phyloP scores from a whole-genome alignment of 192 early-diverging fungal genomes.

The Linnemannia exigua region DNA sequence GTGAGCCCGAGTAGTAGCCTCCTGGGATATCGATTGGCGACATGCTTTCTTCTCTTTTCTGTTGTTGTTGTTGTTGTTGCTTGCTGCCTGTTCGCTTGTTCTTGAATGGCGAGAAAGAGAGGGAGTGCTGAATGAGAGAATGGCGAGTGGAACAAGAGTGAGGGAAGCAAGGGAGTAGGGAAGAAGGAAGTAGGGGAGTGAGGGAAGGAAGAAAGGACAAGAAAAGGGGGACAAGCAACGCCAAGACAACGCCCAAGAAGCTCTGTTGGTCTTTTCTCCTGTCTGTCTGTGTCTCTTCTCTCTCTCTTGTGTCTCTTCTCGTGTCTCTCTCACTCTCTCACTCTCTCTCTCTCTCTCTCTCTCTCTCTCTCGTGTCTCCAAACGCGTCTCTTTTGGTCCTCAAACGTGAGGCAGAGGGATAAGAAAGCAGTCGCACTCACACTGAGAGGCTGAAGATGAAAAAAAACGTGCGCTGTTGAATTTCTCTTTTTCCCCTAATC shows the following conservation, averaged over 20 bases:
- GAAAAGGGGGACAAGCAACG: not conserved
- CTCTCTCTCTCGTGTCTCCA: too few relatives aligned
- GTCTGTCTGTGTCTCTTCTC: too few relatives aligned
- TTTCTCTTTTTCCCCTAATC: not conserved
- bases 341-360: too few relatives aligned
- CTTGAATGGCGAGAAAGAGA: not conserved
- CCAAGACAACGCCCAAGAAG: not conserved
- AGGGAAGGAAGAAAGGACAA: not conserved
- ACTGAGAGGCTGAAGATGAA: not conserved
- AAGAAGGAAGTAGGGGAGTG: not conserved
- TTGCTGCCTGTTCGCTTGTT: too few relatives aligned
- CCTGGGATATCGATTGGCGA: constrained; percentile 27
- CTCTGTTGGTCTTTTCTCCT: too few relatives aligned
- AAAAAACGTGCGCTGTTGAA: not conserved
- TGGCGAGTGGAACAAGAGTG: not conserved
- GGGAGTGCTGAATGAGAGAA: not conserved
- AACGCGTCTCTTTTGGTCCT: not conserved
- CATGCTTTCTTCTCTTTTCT: constrained; percentile 23
- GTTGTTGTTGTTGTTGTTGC: too few relatives aligned
- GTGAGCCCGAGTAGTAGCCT: constrained; percentile 27
- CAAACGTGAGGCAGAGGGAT: not conserved
- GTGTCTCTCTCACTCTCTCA: too few relatives aligned
- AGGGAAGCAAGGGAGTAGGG: not conserved
- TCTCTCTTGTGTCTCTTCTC: too few relatives aligned
- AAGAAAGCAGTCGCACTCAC: not conserved